phyloP scores from a whole-genome alignment of 768 basidiomycete genomes.

The Strobilomyces dryophilus region DNA sequence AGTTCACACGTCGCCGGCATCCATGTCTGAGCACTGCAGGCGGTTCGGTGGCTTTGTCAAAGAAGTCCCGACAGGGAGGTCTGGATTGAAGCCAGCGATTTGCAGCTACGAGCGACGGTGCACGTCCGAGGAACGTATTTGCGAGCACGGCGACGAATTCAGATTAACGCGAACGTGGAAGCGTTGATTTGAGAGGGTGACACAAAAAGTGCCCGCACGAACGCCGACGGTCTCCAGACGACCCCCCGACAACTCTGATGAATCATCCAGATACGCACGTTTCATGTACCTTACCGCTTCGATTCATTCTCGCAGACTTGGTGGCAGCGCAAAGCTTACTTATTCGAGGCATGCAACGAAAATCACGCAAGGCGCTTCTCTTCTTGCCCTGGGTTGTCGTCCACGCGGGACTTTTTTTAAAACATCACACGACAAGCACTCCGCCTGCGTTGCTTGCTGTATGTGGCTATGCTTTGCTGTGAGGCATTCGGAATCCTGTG shows the following conservation, averaged over 20 bases:
- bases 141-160: not conserved
- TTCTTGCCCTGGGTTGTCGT: not conserved
- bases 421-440: not conserved
- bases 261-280: not conserved
- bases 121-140: not conserved
- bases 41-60: too few relatives aligned
- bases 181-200: not conserved
- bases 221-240: not conserved
- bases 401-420: not conserved
- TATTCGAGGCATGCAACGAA: constrained; percentile 1
- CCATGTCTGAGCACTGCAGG: too few relatives aligned
- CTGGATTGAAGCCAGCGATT: too few relatives aligned
- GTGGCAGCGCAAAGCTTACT: not conserved
- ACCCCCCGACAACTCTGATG: not conserved
- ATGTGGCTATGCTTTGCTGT: constrained; percentile 19
- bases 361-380: constrained; percentile 1
- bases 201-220: not conserved
- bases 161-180: not conserved
- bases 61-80: too few relatives aligned
- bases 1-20: too few relatives aligned
- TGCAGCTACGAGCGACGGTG: too few relatives aligned
- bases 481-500: constrained; percentile 10
- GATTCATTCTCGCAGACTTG: not conserved
- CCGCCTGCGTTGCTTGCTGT: constrained; percentile 14
- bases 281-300: not conserved